Evolutionary conservation across 2,329 filamentous ascomycete species (phyloP).

Genomic region (Dothidotthia symphoricarpi): DNA sequence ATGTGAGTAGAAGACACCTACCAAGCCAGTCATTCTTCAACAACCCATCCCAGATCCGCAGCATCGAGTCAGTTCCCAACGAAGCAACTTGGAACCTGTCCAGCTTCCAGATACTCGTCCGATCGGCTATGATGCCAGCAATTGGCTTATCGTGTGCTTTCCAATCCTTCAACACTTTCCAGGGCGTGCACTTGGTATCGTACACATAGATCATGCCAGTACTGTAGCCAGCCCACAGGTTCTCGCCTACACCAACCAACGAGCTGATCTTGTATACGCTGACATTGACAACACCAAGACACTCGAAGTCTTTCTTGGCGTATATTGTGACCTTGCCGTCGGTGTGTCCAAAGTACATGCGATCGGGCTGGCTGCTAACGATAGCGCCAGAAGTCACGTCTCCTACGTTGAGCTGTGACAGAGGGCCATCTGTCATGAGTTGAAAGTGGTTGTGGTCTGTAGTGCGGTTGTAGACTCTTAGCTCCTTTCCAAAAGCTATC

Average conservation of each 20-base stretch:
- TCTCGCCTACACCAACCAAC: slow-evolving; percentile 73
- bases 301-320: slow-evolving; percentile 71
- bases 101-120: slow-evolving; percentile 78
- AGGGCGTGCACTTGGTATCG: slow-evolving; percentile 77
- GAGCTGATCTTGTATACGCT: slow-evolving; percentile 95
- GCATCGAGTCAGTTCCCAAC: slow-evolving; percentile 79
- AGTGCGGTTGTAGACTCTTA: slow-evolving; percentile 78
- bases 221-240: slow-evolving; percentile 92
- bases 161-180: slow-evolving; percentile 94
- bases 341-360: slow-evolving; percentile 84
- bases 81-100: slow-evolving; percentile 83
- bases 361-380: slow-evolving; percentile 70
- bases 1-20: slow-evolving; percentile 36
- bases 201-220: slow-evolving; percentile 93
- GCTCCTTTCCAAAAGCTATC: slow-evolving; percentile 83
- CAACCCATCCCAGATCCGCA: slow-evolving; percentile 88
- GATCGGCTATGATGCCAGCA: slow-evolving; percentile 72
- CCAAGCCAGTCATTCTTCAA: slow-evolving; percentile 90
- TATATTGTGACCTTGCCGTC: slow-evolving; percentile 97
- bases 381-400: slow-evolving; percentile 84
- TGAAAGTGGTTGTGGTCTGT: slow-evolving; percentile 67
- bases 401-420: slow-evolving; percentile 70
- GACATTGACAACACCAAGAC: slow-evolving; percentile 76
- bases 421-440: slow-evolving; percentile 69
- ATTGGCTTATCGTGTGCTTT: slow-evolving; percentile 83